phyloP scores from a whole-genome alignment of 768 basidiomycete genomes.

The Mycena galericulata region DNA sequence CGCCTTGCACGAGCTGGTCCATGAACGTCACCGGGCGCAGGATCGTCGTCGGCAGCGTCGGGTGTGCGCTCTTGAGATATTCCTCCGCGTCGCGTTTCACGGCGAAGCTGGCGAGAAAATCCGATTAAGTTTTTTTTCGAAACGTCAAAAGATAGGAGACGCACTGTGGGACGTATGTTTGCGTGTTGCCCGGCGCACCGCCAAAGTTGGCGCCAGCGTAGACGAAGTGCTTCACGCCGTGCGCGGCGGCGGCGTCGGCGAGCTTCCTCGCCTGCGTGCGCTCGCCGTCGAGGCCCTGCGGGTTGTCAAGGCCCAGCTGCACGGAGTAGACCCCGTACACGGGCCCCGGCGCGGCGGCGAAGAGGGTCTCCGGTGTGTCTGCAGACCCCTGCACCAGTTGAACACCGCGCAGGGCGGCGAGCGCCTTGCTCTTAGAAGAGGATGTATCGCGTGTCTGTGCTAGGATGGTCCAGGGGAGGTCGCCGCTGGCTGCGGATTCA shows the following conservation, averaged over 20 bases:
- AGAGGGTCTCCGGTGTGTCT: constrained; percentile 9
- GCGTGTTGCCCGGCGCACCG: background rate
- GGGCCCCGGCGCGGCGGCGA: constrained; percentile 13
- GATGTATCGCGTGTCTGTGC: constrained; percentile 18
- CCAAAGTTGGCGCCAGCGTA: constrained; percentile 27
- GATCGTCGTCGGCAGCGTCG: constrained; percentile 15
- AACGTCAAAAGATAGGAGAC: background rate
- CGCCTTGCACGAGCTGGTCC: constrained; percentile 27
- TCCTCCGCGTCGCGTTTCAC: constrained; percentile 15
- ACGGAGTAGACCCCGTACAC: constrained; percentile 29
- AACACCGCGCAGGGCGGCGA: constrained; percentile 17
- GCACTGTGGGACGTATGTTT: constrained; percentile 21
- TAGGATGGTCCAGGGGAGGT: constrained; percentile 22
- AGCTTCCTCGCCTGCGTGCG: constrained; percentile 11
- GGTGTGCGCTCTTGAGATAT: constrained; percentile 15
- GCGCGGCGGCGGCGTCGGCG: constrained; percentile 18
- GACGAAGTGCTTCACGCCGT: constrained; percentile 23
- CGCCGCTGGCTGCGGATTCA: background rate
- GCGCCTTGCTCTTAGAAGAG: constrained; percentile 15
- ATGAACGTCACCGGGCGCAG: constrained; percentile 29
- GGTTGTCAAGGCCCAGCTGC: constrained; percentile 30
- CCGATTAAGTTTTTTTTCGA: background rate
- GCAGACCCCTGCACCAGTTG: constrained; percentile 9
- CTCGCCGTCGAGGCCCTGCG: constrained; percentile 11
- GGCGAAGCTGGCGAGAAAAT: constrained; percentile 1